Percentiles rank a stretch among this genome's conserved stretches.
Conservation (phyloP, 129 eudicot species). For the Arctium minus region DNA sequence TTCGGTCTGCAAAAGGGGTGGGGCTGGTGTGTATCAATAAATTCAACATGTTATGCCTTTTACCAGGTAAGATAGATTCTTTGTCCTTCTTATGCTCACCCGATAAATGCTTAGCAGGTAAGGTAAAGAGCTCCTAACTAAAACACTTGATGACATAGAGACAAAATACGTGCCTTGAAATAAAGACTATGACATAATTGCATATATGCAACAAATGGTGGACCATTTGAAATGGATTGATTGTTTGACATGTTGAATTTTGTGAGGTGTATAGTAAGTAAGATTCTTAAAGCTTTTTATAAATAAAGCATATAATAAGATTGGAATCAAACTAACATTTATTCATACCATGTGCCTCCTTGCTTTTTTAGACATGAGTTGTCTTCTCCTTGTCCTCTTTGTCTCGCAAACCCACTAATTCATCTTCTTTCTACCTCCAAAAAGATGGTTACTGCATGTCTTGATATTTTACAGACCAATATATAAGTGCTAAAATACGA, state of each 20-base stretch:
- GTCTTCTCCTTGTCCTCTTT: slow-evolving; percentile 20
- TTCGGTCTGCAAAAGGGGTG: too few species aligned
- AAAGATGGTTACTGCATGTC: neutral
- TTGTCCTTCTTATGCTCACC: too few species aligned
- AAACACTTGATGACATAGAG: slow-evolving; percentile 4
- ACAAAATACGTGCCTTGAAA: slow-evolving; percentile 15
- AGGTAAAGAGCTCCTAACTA: neutral
- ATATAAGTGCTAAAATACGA: too few species aligned
- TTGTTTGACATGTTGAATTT: slow-evolving; percentile 4
- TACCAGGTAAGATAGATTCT: too few species aligned
- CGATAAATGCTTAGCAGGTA: too few species aligned
- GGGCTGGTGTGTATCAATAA: too few species aligned
- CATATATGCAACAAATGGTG: slow-evolving; percentile 16
- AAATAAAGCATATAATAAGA: slow-evolving; percentile 17
- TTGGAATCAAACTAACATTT: slow-evolving; percentile 18
- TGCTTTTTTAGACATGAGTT: slow-evolving; percentile 9
- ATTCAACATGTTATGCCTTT: too few species aligned
- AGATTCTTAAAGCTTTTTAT: slow-evolving; percentile 2
- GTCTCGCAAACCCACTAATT: slow-evolving; percentile 1
- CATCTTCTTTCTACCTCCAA: neutral
- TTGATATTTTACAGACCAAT: too few species aligned
- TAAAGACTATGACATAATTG: neutral
- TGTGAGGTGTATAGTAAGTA: slow-evolving; percentile 6
- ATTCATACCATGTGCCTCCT: slow-evolving; percentile 31
- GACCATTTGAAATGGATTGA: slow-evolving; percentile 13